Evolutionary conservation across 2,329 filamentous ascomycete genomes (phyloP).

Genomic region (Clonostachys rhizophaga): DNA sequence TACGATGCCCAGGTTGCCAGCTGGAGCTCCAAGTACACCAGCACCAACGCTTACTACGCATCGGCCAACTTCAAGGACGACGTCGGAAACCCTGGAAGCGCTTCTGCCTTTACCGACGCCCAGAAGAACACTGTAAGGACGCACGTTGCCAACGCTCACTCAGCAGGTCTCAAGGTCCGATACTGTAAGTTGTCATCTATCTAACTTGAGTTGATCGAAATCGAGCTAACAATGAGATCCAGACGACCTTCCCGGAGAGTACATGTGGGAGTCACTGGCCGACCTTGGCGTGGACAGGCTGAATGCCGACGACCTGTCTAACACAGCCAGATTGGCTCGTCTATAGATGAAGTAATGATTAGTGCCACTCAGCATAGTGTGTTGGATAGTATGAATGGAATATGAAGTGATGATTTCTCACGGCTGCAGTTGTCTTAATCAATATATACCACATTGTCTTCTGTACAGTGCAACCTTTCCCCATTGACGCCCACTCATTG

Average conservation of each 20-base stretch:
- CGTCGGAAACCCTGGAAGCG: constrained; percentile 45
- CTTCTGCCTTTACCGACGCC: constrained; percentile 28
- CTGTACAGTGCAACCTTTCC: too few species aligned
- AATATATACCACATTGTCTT: too few species aligned
- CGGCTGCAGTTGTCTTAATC: too few species aligned
- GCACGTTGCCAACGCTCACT: constrained; percentile 45
- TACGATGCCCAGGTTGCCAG: constrained; percentile 59
- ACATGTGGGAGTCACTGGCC: constrained; percentile 50
- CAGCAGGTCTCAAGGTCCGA: constrained; percentile 46
- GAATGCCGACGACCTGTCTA: constrained; percentile 53
- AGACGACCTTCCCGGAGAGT: constrained; percentile 28
- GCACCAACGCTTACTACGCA: constrained; percentile 62
- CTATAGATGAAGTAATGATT: too few species aligned
- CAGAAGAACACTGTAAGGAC: constrained; percentile 36
- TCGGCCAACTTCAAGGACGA: constrained; percentile 49
- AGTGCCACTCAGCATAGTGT: too few species aligned
- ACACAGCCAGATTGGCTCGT: too few species aligned
- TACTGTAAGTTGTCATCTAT: constrained; percentile 53
- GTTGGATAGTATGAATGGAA: too few species aligned
- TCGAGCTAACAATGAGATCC: too few species aligned
- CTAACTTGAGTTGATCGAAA: too few species aligned
- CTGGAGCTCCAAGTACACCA: constrained; percentile 30
- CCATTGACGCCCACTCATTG: too few species aligned
- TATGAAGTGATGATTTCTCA: too few species aligned
- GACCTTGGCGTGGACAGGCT: constrained; percentile 54